Conservation (phyloP, 1,139 yeast species). For the Geotrichum candidum region DNA sequence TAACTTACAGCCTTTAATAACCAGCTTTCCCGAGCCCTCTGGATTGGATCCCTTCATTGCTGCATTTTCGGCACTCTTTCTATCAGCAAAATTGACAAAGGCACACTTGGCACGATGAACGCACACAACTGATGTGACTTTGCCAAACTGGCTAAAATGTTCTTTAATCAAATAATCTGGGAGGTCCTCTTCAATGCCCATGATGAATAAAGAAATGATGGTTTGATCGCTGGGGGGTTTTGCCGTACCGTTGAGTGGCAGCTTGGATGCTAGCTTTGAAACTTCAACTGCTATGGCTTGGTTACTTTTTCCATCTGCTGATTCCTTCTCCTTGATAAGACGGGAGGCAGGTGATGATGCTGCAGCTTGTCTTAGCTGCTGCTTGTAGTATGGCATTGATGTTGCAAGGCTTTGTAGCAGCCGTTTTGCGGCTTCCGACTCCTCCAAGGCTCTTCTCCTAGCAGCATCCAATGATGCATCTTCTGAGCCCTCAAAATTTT, state of each 20-base stretch:
- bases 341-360: slow-evolving; percentile 2
- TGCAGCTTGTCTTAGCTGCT: slow-evolving; percentile 9
- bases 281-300: slow-evolving; percentile 39
- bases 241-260: slow-evolving; percentile 55
- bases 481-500: slow-evolving; percentile 40
- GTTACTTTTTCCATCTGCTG: not conserved
- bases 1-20: slow-evolving; percentile 46
- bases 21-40: slow-evolving; percentile 33
- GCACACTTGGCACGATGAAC: slow-evolving; percentile 63
- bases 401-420: slow-evolving; percentile 40
- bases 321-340: slow-evolving; percentile 4
- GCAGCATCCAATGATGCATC: slow-evolving; percentile 28
- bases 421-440: slow-evolving; percentile 35
- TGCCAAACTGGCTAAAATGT: slow-evolving; percentile 43
- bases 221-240: slow-evolving; percentile 40
- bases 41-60: slow-evolving; percentile 35
- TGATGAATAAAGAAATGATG: slow-evolving; percentile 57
- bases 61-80: slow-evolving; percentile 51
- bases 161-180: slow-evolving; percentile 56
- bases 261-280: slow-evolving; percentile 45
- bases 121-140: slow-evolving; percentile 45
- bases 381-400: slow-evolving; percentile 34
- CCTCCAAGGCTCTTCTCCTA: slow-evolving; percentile 30
- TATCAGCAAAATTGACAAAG: slow-evolving; percentile 47
- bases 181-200: slow-evolving; percentile 62